Percentiles rank a stretch among this genome's conserved stretches.
phyloP scores from a whole-genome alignment of 2,329 filamentous ascomycete species.

The Gliomastix tumulicola region DNA sequence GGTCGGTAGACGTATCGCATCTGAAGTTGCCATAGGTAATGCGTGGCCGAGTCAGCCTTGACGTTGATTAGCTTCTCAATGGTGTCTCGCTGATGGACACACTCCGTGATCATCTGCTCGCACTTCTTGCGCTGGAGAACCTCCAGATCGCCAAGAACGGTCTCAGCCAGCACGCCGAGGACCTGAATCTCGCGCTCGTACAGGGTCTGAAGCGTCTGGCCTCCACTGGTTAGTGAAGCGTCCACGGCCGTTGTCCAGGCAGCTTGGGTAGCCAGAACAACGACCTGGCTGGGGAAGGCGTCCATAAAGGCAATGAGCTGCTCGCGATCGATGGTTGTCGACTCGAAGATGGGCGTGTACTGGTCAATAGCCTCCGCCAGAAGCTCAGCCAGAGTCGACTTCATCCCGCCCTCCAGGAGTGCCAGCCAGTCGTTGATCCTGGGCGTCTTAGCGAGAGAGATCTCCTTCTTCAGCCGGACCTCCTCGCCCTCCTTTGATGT shows the following conservation, averaged over 20 bases:
- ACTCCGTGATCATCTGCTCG: conserved; percentile 97
- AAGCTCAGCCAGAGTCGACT: conserved; percentile 83
- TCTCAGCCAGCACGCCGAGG: conserved; percentile 77
- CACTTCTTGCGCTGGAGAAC: conserved; percentile 90
- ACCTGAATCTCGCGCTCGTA: conserved; percentile 80
- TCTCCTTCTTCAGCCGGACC: conserved; percentile 80
- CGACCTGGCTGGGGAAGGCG: conserved; percentile 85
- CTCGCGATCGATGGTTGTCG: conserved; percentile 60
- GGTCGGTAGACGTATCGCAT: conserved; percentile 92
- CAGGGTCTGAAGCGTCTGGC: conserved; percentile 59
- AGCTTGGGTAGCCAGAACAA: conserved; percentile 87
- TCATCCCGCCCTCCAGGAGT: conserved; percentile 88
- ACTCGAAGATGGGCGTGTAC: conserved; percentile 72
- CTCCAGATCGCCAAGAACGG: conserved; percentile 84
- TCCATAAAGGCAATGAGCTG: conserved; percentile 76
- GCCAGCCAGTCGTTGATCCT: conserved; percentile 99
- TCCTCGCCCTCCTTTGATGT: conserved; percentile 93
- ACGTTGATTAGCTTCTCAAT: conserved; percentile 78
- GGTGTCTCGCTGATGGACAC: conserved; percentile 91
- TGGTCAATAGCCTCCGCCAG: conserved; percentile 79
- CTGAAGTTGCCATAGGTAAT: conserved; percentile 90
- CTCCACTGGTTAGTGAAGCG: conserved; percentile 64
- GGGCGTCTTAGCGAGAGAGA: conserved; percentile 87
- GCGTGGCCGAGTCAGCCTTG: conserved; percentile 66
- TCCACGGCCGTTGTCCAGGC: conserved; percentile 91